These are phyloP conservation scores for Teunomyces aglyptinius DNA, from an alignment of 805 yeast species.

Conservation along the genomic window DNA sequence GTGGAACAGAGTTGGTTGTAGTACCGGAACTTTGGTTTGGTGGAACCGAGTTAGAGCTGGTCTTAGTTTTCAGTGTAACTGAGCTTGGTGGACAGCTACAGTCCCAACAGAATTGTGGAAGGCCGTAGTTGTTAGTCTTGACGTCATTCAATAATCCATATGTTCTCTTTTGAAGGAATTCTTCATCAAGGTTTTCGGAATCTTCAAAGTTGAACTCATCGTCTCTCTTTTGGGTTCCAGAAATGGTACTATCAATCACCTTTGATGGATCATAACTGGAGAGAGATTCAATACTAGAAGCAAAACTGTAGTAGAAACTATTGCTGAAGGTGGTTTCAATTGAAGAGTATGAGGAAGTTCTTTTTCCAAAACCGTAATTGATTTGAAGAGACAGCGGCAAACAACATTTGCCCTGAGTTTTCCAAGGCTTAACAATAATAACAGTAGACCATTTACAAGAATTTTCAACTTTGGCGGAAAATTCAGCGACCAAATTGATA, in stretches of 20 bases:
- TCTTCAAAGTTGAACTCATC: not conserved
- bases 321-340: conserved; percentile 10
- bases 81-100: conserved; percentile 8
- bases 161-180: conserved; percentile 2
- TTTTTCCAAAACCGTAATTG: conserved; percentile 11
- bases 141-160: conserved; percentile 3
- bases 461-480: conserved; percentile 12
- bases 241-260: conserved; percentile 1
- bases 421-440: conserved; percentile 18
- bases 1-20: not conserved
- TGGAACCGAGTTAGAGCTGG: too few species aligned
- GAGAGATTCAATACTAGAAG: not conserved
- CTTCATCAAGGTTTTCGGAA: not conserved
- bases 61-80: not conserved
- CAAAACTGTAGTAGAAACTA: conserved; percentile 6
- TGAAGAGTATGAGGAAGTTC: conserved; percentile 5
- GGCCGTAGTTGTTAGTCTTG: conserved; percentile 4
- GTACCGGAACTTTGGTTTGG: not conserved
- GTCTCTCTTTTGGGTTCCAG: conserved; percentile 10
- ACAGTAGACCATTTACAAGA: conserved; percentile 22
- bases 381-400: conserved; percentile 23
- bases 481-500: conserved; percentile 12
- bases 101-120: conserved; percentile 13
- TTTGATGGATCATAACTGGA: conserved; percentile 5
- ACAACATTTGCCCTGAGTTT: conserved; percentile 18